Evolutionary conservation across 306 rosid species (phyloP).

Genomic region (Lablab purpureus): DNA sequence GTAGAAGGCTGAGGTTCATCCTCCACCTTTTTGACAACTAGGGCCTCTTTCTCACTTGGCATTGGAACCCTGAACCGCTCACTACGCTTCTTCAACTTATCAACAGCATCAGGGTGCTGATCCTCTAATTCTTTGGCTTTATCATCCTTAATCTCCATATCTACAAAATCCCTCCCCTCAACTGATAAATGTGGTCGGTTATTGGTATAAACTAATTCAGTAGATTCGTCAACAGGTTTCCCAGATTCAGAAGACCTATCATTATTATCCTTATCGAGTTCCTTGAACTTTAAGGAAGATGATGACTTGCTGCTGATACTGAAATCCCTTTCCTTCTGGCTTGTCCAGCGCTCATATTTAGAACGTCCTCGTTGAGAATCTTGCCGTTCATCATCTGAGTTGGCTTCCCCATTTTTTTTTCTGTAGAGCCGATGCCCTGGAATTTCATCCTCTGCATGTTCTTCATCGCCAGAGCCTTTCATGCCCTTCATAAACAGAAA

Average conservation of each 20-base stretch:
- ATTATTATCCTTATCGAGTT: conserved; percentile 57
- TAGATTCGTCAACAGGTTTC: conserved; percentile 64
- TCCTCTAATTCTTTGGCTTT: conserved; percentile 68
- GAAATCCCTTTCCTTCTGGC: conserved; percentile 84
- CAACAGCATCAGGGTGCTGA: conserved; percentile 82
- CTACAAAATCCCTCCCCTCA: conserved; percentile 59
- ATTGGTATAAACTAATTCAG: conserved; percentile 59
- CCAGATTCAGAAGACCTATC: conserved; percentile 62
- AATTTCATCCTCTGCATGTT: conserved; percentile 56
- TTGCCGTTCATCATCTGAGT: conserved; percentile 74
- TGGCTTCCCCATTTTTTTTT: conserved; percentile 62
- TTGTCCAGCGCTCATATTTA: conserved; percentile 95
- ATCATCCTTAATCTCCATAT: conserved; percentile 50
- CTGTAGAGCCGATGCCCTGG: conserved; percentile 60
- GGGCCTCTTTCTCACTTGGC: conserved; percentile 89
- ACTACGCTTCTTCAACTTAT: conserved; percentile 92
- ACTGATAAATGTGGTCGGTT: conserved; percentile 45
- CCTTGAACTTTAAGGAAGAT: conserved; percentile 63
- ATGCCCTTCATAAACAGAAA: conserved; percentile 64
- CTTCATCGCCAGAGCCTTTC: conserved; percentile 65
- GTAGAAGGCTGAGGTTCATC: conserved; percentile 69
- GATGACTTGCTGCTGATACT: conserved; percentile 63
- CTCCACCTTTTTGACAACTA: conserved; percentile 68
- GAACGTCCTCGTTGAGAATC: conserved; percentile 81
- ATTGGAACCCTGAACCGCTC: conserved; percentile 96